phyloP scores from a whole-genome alignment of 2,329 filamentous ascomycete genomes.

The Fusarium kyushuense region DNA sequence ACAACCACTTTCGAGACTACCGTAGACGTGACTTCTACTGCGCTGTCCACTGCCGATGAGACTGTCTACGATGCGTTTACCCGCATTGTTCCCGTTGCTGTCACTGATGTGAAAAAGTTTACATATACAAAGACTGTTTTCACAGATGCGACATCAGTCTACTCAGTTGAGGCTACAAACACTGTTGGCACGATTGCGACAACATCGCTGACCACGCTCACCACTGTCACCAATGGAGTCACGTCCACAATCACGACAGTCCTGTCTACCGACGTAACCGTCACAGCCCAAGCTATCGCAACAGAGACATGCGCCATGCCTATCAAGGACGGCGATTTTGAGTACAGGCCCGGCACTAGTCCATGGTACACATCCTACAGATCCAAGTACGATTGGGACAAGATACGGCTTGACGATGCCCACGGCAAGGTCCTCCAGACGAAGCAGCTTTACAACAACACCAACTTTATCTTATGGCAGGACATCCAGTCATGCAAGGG shows the following conservation, averaged over 20 bases:
- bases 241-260: constrained; percentile 8
- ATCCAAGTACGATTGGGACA: not conserved
- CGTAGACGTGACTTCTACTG: constrained; percentile 12
- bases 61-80: constrained; percentile 10
- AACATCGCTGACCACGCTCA: not conserved
- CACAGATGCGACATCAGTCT: constrained; percentile 9
- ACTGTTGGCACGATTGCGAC: constrained; percentile 13
- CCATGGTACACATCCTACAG: not conserved
- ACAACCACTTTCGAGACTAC: constrained; percentile 20
- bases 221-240: constrained; percentile 7
- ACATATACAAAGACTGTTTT: constrained; percentile 17
- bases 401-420: not conserved
- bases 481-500: constrained; percentile 6
- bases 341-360: not conserved
- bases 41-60: constrained; percentile 10
- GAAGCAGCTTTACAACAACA: not conserved
- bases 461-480: not conserved
- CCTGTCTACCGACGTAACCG: not conserved
- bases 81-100: constrained; percentile 4
- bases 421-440: constrained; percentile 1
- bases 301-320: constrained; percentile 10
- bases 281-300: constrained; percentile 9
- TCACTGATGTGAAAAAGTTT: constrained; percentile 22
- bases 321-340: constrained; percentile 13
- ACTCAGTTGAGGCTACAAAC: constrained; percentile 15